Percentiles rank a stretch among this genome's conserved stretches.
phyloP scores from a whole-genome alignment of 2,329 filamentous ascomycete species.

The Neopestalotiopsis rosae region DNA sequence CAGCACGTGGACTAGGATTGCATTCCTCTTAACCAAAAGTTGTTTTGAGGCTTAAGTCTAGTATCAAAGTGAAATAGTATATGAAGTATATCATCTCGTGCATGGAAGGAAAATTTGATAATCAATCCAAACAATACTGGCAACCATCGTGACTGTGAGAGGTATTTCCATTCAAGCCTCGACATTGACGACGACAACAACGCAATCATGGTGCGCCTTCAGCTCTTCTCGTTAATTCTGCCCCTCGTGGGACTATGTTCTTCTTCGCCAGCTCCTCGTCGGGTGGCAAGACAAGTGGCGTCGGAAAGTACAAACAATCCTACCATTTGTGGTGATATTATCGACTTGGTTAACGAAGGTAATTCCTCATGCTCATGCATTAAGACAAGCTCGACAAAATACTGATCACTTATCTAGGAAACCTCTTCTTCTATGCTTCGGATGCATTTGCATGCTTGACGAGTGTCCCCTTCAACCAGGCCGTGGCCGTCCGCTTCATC shows the following conservation, averaged over 20 bases:
- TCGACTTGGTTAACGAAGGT: slow-evolving; percentile 3
- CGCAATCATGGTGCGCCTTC: not conserved
- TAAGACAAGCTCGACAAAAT: not conserved
- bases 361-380: not conserved
- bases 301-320: not conserved
- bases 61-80: not conserved
- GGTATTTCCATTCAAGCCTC: not conserved
- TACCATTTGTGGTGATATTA: not conserved
- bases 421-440: slow-evolving; percentile 23
- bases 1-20: not conserved
- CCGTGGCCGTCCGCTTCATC: slow-evolving; percentile 47
- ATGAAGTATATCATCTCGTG: not conserved
- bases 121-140: not conserved
- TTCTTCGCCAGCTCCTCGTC: not conserved
- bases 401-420: not conserved
- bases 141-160: not conserved
- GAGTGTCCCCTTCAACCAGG: slow-evolving; percentile 49
- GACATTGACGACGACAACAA: not conserved
- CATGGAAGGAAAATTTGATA: not conserved
- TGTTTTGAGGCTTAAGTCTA: not conserved
- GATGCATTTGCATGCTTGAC: slow-evolving; percentile 46
- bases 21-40: not conserved
- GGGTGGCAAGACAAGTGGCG: not conserved
- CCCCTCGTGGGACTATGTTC: not conserved
- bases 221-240: not conserved